Base-by-base conservation (phyloP, 2,329 filamentous ascomycete genomes). In the Phialophora expanda region DNA sequence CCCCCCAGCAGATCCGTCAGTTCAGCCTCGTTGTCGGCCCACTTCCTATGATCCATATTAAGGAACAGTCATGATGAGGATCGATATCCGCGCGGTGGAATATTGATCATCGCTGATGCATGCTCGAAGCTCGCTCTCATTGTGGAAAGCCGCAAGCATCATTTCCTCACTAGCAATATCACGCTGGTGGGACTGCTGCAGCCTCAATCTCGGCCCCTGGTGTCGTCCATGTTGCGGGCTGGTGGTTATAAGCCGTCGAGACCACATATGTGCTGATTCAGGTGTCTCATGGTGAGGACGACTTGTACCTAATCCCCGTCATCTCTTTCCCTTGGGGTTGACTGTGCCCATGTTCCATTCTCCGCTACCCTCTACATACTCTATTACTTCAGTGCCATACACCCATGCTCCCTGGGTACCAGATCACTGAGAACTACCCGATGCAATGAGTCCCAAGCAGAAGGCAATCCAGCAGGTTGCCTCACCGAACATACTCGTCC, bases 401-500 rank as follows among this genome's bases (percentile, higher is more conserved):
- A 1, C 20, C 20, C 46, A 12, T 24, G n/a, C 20, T n/a, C 46
- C 24, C 48, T 24, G 46, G 17, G 20, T 22, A 50, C 7, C 8
- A 20, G 20, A 4, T 7, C 20, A 26, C n/a, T 17, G 14, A 26
- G 48, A 26, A 14, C 20, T 61, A 3, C n/a, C 38, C 17, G 14
- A 20, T 20, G 48, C 48, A 7, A 61, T 54, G 48, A 44, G 22
- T 44, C 11, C 24, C 24, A 53, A 53, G 22, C 58, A 61, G 6
- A 28, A 54, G 34, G 26, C 48, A 56, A 17, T 48, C 20, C 48
- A n/a, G 24, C 20, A 2, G 12, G 38, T 22, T 3, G 7, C 30
- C 46, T 64, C 38, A 17, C 30, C 48, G 2, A 46, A n/a, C 7
- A 34, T n/a, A 32, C 12, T 14, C 22, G n/a, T 28, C 30, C 56